These are phyloP conservation scores for Pseudevernia furfuracea DNA, from an alignment of 495 filamentous ascomycete genomes.

Conservation along the genomic window DNA sequence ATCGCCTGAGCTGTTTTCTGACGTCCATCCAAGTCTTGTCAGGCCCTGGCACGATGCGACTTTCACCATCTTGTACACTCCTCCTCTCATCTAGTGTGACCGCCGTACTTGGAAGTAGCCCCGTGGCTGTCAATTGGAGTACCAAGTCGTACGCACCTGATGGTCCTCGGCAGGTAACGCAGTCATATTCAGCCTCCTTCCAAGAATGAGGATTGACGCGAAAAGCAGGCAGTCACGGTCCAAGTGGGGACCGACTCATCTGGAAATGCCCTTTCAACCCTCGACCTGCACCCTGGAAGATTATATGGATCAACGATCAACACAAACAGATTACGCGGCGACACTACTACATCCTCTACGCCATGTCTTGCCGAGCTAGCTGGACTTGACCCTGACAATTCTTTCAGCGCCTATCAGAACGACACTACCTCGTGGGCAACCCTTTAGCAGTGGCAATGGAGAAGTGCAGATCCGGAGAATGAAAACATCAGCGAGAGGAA, in stretches of 20 bases:
- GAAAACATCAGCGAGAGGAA: not conserved
- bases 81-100: not conserved
- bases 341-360: not conserved
- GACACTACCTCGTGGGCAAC: not conserved
- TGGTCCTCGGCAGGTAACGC: conserved; percentile 17
- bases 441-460: not conserved
- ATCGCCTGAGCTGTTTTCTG: not conserved
- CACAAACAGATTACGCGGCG: not conserved
- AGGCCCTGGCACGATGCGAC: not conserved
- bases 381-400: conserved; percentile 12
- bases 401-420: conserved; percentile 1
- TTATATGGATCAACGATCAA: conserved; percentile 6
- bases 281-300: conserved; percentile 15
- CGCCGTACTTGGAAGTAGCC: not conserved
- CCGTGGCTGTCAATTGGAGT: conserved; percentile 10
- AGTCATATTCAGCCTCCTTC: not conserved
- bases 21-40: not conserved
- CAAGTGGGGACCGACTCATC: conserved; percentile 7
- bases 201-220: not conserved
- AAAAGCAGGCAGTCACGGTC: conserved; percentile 8
- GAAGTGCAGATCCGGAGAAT: not conserved
- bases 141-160: conserved; percentile 19
- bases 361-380: conserved; percentile 9
- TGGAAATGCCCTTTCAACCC: conserved; percentile 8
- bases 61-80: not conserved